Percentiles rank a stretch among this genome's conserved stretches.
Evolutionary conservation across 768 basidiomycete species (phyloP).

Genomic region (Roridomyces roridus): DNA sequence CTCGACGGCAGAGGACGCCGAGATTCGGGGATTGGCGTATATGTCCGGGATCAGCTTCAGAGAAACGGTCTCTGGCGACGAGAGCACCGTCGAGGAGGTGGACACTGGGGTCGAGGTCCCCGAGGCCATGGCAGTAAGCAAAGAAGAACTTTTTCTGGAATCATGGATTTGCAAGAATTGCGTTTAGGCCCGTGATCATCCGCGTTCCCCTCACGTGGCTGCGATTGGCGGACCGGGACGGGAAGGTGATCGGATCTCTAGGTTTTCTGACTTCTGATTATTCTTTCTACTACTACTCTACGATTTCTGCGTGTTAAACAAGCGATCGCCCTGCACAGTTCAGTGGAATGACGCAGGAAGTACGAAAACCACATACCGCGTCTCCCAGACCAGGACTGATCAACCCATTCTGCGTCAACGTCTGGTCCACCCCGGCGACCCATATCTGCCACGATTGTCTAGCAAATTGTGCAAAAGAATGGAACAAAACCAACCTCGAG

Average conservation of each 20-base stretch:
- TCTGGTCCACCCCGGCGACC: conserved; percentile 81
- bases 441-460: conserved; percentile 67
- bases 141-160: not conserved
- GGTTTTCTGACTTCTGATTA: too few relatives aligned
- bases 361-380: conserved; percentile 58
- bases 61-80: conserved; percentile 43
- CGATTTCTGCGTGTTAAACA: conserved; percentile 74
- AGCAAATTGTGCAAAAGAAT: not conserved
- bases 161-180: not conserved
- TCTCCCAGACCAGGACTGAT: conserved; percentile 94
- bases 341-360: not conserved
- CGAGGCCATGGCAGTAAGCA: conserved; percentile 31
- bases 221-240: too few relatives aligned
- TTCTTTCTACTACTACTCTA: too few relatives aligned
- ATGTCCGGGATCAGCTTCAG: conserved; percentile 35
- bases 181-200: too few relatives aligned
- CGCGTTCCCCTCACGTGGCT: too few relatives aligned
- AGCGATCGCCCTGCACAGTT: conserved; percentile 73
- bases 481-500: conserved; percentile 66
- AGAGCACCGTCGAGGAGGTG: conserved; percentile 45
- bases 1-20: conserved; percentile 73
- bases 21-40: conserved; percentile 49
- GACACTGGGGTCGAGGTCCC: conserved; percentile 48
- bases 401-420: conserved; percentile 75
- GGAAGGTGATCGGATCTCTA: conserved; percentile 27